These are phyloP conservation scores for Cyclotella kingstonii DNA, from an alignment of 108 stramenopile genomes.

Conservation along the genomic window DNA sequence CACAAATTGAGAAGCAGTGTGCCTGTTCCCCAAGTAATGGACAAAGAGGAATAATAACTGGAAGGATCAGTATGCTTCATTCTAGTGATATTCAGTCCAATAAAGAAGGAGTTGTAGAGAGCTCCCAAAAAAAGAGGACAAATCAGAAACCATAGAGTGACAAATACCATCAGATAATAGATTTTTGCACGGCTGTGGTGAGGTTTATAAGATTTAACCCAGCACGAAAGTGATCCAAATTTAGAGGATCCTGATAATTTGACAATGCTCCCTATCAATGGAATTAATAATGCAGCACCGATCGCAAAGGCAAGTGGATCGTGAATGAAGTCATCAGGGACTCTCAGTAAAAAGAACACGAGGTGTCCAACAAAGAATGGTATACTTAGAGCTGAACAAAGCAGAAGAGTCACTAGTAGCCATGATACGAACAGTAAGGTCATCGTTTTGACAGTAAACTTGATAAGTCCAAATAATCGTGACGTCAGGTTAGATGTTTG, in stretches of 20 bases:
- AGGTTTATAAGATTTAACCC: slow-evolving; percentile 46
- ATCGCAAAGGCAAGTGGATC: slow-evolving; percentile 74
- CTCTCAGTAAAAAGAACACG: slow-evolving; percentile 46
- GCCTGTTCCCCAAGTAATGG: slow-evolving; percentile 54
- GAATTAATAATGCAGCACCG: slow-evolving; percentile 58
- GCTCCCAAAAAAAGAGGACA: slow-evolving; percentile 62
- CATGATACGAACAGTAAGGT: slow-evolving; percentile 62
- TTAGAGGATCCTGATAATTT: slow-evolving; percentile 22
- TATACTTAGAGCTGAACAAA: slow-evolving; percentile 34
- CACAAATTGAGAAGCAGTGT: slow-evolving; percentile 61
- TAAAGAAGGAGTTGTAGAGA: slow-evolving; percentile 53
- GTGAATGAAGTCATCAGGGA: slow-evolving; percentile 64
- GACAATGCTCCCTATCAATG: slow-evolving; percentile 23
- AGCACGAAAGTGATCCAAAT: slow-evolving; percentile 16
- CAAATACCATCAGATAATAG: slow-evolving; percentile 26
- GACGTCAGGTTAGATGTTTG: slow-evolving; percentile 3
- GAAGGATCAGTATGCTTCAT: slow-evolving; percentile 7
- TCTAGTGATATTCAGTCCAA: slow-evolving; percentile 16
- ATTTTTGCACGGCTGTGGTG: slow-evolving; percentile 53
- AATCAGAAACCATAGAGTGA: slow-evolving; percentile 52
- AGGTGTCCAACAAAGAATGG: slow-evolving; percentile 63
- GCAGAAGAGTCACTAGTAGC: slow-evolving; percentile 52
- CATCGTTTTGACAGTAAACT: slow-evolving; percentile 44
- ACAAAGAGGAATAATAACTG: slow-evolving; percentile 6
- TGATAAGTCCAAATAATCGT: not conserved